These are phyloP conservation scores for Eudorina sp. DNA, from an alignment of 139 green algal species.

Conservation along the genomic window DNA sequence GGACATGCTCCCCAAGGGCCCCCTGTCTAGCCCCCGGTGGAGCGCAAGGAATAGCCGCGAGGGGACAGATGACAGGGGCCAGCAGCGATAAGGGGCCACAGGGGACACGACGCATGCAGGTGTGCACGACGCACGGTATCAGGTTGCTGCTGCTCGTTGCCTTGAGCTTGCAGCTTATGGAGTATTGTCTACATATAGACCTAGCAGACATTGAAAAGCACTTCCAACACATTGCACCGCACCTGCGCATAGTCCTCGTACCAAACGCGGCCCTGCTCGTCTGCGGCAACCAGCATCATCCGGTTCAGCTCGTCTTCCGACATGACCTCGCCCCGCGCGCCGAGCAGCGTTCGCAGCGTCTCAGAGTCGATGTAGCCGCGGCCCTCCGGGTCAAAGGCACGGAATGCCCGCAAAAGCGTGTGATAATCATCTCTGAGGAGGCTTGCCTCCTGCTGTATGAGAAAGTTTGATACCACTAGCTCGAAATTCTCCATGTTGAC, in stretches of 20 bases:
- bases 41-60: no score
- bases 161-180: no score
- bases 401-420: constrained; percentile 69
- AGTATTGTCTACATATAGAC: no score
- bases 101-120: no score
- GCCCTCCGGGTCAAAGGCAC: constrained; percentile 68
- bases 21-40: no score
- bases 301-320: constrained; percentile 60
- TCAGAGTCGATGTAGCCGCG: constrained; percentile 68
- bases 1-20: no score
- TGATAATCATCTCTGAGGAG: constrained; percentile 67
- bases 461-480: constrained; percentile 50
- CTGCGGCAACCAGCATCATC: constrained; percentile 60
- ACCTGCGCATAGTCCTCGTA: constrained; percentile 56
- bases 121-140: no score
- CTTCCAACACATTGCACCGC: no score
- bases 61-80: no score
- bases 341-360: constrained; percentile 53
- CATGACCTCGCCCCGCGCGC: constrained; percentile 59
- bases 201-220: no score
- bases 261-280: constrained; percentile 50
- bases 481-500: constrained; percentile 56
- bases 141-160: no score
- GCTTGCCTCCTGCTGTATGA: constrained; percentile 42
- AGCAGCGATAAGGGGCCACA: no score